Evolutionary conservation across 2,329 filamentous ascomycete genomes (phyloP).

Genomic region (Microascus cirrosus): DNA sequence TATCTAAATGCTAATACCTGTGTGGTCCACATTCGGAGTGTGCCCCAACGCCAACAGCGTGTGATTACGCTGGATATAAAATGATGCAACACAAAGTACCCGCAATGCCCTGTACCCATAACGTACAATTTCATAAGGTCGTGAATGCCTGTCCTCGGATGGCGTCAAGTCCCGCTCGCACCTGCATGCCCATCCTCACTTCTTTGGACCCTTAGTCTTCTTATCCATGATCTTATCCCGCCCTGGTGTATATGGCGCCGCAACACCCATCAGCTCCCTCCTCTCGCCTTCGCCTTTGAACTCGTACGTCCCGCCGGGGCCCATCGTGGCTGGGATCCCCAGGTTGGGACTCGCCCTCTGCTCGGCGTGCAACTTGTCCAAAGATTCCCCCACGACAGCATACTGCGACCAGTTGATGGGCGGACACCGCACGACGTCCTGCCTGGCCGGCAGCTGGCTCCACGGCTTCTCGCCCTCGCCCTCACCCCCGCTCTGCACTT

Average conservation of each 20-base stretch:
- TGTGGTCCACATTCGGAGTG: background rate
- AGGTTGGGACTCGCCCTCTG: constrained; percentile 56
- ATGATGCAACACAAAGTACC: background rate
- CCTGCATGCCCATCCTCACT: background rate
- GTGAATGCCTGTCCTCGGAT: background rate
- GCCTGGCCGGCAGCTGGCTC: constrained; percentile 59
- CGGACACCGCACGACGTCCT: constrained; percentile 75
- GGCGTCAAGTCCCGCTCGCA: background rate
- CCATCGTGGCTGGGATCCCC: constrained; percentile 35
- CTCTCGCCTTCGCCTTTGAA: constrained; percentile 34
- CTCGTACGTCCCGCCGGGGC: constrained; percentile 35
- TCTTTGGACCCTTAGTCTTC: constrained; percentile 18
- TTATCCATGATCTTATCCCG: constrained; percentile 33
- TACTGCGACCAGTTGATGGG: constrained; percentile 95
- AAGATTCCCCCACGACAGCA: constrained; percentile 65
- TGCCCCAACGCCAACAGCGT: background rate
- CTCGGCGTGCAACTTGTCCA: constrained; percentile 77
- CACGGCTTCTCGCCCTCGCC: constrained; percentile 30
- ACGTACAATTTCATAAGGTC: background rate
- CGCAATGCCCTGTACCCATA: background rate
- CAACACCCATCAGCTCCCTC: constrained; percentile 37
- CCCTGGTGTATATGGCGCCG: constrained; percentile 43
- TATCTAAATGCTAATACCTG: background rate
- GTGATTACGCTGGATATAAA: background rate
- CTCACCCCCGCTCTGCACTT: constrained; percentile 32